Percentiles rank a stretch among this genome's conserved stretches.
Evolutionary conservation across 495 filamentous ascomycete species (phyloP).

Genomic region (Penicillium tannophilum): DNA sequence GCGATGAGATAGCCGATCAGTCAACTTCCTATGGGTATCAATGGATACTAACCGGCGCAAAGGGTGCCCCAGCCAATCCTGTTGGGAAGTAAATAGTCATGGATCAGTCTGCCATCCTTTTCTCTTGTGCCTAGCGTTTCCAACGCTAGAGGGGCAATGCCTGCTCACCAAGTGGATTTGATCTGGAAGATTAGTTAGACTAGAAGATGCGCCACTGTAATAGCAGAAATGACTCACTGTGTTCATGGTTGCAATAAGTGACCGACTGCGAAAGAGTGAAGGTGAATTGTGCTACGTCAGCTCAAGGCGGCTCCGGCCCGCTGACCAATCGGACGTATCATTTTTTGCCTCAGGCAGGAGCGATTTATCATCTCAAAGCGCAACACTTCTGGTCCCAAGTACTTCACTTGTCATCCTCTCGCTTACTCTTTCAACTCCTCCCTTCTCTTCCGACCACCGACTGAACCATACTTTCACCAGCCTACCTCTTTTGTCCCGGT

Average conservation of each 20-base stretch:
- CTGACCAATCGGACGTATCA: slow-evolving; percentile 2
- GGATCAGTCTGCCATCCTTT: slow-evolving; percentile 27
- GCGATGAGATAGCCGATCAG: background rate
- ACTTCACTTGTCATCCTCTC: background rate
- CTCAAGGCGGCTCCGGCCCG: slow-evolving; percentile 12
- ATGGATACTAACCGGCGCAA: slow-evolving; percentile 63
- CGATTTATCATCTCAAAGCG: slow-evolving; percentile 5
- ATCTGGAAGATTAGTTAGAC: slow-evolving; percentile 38
- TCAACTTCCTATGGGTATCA: background rate
- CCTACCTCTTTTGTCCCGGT: background rate
- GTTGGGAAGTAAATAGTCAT: slow-evolving; percentile 13
- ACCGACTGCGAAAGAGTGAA: slow-evolving; percentile 16
- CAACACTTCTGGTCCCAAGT: background rate
- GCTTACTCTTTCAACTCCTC: background rate
- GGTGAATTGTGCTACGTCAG: slow-evolving; percentile 36
- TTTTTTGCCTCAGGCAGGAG: slow-evolving; percentile 28
- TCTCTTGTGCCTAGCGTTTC: background rate
- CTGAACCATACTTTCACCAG: background rate
- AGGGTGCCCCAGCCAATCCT: slow-evolving; percentile 89
- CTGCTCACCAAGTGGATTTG: slow-evolving; percentile 54
- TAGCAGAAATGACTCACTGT: slow-evolving; percentile 33
- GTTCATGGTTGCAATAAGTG: slow-evolving; percentile 42
- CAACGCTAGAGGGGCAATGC: slow-evolving; percentile 5
- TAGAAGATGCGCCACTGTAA: background rate
- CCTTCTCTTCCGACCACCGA: background rate